Base-by-base conservation (phyloP, 345 rosid genomes). In the Bruguiera sexangula region DNA sequence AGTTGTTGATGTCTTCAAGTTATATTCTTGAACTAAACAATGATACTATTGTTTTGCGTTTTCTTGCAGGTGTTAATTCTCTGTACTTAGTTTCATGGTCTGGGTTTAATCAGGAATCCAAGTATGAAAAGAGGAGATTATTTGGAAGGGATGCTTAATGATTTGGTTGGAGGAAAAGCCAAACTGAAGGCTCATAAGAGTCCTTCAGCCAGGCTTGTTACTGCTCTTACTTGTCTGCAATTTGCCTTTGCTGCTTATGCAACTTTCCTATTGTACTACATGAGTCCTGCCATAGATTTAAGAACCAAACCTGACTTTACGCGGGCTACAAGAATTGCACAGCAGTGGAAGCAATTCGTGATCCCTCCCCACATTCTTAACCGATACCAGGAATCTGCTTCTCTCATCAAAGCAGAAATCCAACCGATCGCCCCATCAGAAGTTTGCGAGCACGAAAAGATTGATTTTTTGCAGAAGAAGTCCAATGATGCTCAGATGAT, bases 211-310 rank as follows among this genome's bases (percentile, higher is more conserved):
- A 81, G 85, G 81, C 81, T 95, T 66, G 96, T 95, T 60, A 81
- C 92, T 11, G 83, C 77, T 46, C 77, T 95, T 2, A 92, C 97
- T 16, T 88, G 82, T 80, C 86, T 95, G 39, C 99, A 95, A 65
- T 83, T 95, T 60, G 86, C 87, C 2, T 92, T 95, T 43, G 97
- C 99, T 4, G 81, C 92, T 57, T 95, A 92, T 73, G 99, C 97
- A 48, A 95, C 97, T 11, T 84, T 87, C 75, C 86, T 92, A 46
- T 76, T 95, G 60, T 95, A 95, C 88, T 95, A 79, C 83, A 88
- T 92, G 96, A 84, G 96, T 68, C 99, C 96, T 0, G 67, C 89
- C 1, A 75, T 95, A 5, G 98, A 92, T 74, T 85, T 95, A 31
- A 72, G 84, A 67, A 73, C 96, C 58, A 88, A 81, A 69, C 96